These are phyloP conservation scores for Magnolia kwangsiensis DNA, from an alignment of 164 flowering plant species.

Conservation along the genomic window DNA sequence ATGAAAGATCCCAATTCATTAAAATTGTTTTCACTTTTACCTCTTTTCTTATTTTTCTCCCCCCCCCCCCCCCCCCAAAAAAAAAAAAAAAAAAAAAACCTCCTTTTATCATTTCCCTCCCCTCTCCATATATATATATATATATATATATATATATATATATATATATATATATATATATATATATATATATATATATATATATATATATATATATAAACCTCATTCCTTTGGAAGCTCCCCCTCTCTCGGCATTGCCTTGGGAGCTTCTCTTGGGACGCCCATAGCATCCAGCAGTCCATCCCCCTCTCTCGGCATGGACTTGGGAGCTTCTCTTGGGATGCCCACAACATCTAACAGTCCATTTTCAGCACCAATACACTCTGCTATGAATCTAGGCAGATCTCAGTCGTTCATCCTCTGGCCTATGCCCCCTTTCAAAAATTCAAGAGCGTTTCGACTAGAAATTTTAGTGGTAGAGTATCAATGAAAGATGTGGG, in stretches of 20 bases:
- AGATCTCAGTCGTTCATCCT: background rate
- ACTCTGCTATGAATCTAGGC: background rate
- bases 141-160: no score
- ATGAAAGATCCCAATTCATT: no score
- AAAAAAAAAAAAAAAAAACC: no score
- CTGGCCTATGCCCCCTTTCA: conserved; percentile 2
- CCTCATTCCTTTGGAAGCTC: no score
- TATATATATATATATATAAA: no score
- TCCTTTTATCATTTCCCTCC: no score
- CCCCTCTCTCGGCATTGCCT: conserved; percentile 9
- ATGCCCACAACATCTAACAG: conserved; percentile 5
- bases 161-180: no score
- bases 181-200: no score
- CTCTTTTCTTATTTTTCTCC: no score
- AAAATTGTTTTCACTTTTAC: no score
- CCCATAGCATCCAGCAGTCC: conserved; percentile 5
- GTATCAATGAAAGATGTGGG: background rate
- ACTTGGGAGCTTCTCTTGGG: conserved; percentile 12
- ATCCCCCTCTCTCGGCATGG: conserved; percentile 7
- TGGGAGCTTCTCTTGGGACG: conserved; percentile 11
- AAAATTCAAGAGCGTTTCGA: background rate
- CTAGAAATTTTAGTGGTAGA: conserved; percentile 4
- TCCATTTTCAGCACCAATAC: background rate
- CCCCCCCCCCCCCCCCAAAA: no score
- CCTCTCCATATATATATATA: no score